phyloP scores from a whole-genome alignment of 129 eudicot species.

The Calendula officinalis region DNA sequence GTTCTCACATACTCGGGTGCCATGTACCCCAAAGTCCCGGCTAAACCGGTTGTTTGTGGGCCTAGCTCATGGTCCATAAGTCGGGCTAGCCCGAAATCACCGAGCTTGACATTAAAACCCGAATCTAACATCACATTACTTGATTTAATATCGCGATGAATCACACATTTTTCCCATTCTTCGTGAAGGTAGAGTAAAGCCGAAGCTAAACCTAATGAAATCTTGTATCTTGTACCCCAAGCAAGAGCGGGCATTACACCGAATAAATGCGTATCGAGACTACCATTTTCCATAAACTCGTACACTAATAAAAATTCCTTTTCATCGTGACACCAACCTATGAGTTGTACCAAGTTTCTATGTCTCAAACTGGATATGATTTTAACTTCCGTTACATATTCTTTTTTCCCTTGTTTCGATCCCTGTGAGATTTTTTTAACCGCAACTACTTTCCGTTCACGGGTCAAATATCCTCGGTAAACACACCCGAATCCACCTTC shows the following conservation, averaged over 20 bases:
- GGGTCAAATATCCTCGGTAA: conserved; percentile 40
- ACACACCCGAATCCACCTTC: conserved; percentile 66
- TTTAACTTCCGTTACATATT: conserved; percentile 58
- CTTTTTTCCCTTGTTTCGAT: conserved; percentile 59
- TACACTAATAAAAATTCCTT: conserved; percentile 48
- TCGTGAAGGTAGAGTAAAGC: conserved; percentile 62
- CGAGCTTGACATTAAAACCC: conserved; percentile 53
- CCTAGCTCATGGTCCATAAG: conserved; percentile 56
- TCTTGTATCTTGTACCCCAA: conserved; percentile 50
- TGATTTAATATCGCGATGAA: conserved; percentile 63
- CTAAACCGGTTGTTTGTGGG: conserved; percentile 46
- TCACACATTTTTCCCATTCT: conserved; percentile 59
- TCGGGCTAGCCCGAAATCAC: conserved; percentile 70
- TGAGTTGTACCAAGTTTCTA: conserved; percentile 57
- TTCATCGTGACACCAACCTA: conserved; percentile 67
- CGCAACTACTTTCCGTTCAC: conserved; percentile 38
- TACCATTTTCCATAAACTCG: conserved; percentile 60
- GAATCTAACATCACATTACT: conserved; percentile 69
- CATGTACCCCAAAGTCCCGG: conserved; percentile 55
- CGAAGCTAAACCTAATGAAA: conserved; percentile 51
- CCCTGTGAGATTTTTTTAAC: conserved; percentile 54
- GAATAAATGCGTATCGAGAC: conserved; percentile 49
- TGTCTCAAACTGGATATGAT: conserved; percentile 51
- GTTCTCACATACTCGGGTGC: conserved; percentile 54
- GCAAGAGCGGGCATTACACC: conserved; percentile 36